Evolutionary conservation across 306 rosid genomes (phyloP).

Genomic region (Casuarina cunninghamiana): DNA sequence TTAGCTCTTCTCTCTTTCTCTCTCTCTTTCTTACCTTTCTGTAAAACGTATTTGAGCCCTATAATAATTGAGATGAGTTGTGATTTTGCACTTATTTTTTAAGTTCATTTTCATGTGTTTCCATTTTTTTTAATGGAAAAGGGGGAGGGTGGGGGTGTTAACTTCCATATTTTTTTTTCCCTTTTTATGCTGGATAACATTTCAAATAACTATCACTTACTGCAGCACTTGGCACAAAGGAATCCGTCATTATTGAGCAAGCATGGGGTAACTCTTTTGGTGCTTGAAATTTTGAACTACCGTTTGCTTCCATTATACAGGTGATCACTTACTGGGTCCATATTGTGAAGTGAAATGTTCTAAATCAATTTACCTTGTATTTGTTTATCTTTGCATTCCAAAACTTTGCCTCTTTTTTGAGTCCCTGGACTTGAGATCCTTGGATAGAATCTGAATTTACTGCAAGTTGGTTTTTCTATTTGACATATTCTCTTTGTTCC

Average conservation of each 20-base stretch:
- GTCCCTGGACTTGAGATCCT: slow-evolving; percentile 14
- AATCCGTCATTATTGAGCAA: slow-evolving; percentile 82
- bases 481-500: slow-evolving; percentile 30
- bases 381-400: slow-evolving; percentile 15
- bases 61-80: not conserved
- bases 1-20: not conserved
- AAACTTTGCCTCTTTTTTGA: slow-evolving; percentile 7
- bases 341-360: slow-evolving; percentile 10
- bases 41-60: not conserved
- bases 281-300: slow-evolving; percentile 96
- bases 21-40: too few relatives aligned
- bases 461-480: slow-evolving; percentile 23
- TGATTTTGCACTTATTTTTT: too few relatives aligned
- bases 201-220: slow-evolving; percentile 26
- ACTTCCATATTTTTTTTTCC: not conserved
- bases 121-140: too few relatives aligned
- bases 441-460: slow-evolving; percentile 8
- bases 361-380: slow-evolving; percentile 6
- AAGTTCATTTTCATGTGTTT: not conserved
- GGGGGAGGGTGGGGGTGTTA: not conserved
- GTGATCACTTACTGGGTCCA: slow-evolving; percentile 39
- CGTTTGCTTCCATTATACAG: slow-evolving; percentile 97
- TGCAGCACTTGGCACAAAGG: slow-evolving; percentile 83
- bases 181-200: slow-evolving; percentile 18
- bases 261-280: slow-evolving; percentile 89